Conservation (phyloP, 768 basidiomycete species). For the Nidularia pulvinata region DNA sequence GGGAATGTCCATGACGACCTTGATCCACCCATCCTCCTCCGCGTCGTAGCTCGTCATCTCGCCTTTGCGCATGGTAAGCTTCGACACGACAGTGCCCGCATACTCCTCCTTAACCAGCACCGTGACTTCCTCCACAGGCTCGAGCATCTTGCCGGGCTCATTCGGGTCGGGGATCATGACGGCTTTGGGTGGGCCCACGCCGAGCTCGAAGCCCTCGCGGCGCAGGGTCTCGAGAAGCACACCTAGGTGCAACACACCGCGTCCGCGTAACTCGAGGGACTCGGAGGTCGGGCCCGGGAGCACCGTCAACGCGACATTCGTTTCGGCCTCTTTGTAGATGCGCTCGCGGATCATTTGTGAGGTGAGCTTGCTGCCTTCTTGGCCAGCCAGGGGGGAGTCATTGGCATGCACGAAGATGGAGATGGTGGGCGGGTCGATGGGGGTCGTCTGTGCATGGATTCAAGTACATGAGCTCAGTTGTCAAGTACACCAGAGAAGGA, state of each 20-base stretch:
- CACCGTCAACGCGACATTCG: conserved; percentile 49
- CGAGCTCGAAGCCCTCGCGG: conserved; percentile 47
- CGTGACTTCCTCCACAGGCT: conserved; percentile 46
- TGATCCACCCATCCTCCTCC: conserved; percentile 45
- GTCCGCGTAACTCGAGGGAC: conserved; percentile 45
- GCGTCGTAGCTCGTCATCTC: conserved; percentile 45
- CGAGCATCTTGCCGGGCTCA: conserved; percentile 30
- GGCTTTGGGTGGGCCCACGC: conserved; percentile 47
- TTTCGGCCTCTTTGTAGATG: conserved; percentile 47
- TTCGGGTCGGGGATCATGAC: conserved; percentile 44
- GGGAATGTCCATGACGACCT: conserved; percentile 46
- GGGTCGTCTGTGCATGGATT: conserved; percentile 28
- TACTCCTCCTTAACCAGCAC: conserved; percentile 45
- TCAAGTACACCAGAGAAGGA: not conserved
- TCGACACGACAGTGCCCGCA: conserved; percentile 46
- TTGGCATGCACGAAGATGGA: conserved; percentile 46
- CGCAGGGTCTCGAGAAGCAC: conserved; percentile 49
- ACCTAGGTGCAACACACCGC: conserved; percentile 50
- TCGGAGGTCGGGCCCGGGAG: conserved; percentile 49
- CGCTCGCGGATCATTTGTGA: conserved; percentile 47
- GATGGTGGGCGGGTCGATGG: conserved; percentile 52
- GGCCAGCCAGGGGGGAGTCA: conserved; percentile 44
- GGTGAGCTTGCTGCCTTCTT: conserved; percentile 47
- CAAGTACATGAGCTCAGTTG: conserved; percentile 3
- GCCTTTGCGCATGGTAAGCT: conserved; percentile 48